Conservation (phyloP, 2,329 filamentous ascomycete genomes). For the Cladorrhinum sp. region DNA sequence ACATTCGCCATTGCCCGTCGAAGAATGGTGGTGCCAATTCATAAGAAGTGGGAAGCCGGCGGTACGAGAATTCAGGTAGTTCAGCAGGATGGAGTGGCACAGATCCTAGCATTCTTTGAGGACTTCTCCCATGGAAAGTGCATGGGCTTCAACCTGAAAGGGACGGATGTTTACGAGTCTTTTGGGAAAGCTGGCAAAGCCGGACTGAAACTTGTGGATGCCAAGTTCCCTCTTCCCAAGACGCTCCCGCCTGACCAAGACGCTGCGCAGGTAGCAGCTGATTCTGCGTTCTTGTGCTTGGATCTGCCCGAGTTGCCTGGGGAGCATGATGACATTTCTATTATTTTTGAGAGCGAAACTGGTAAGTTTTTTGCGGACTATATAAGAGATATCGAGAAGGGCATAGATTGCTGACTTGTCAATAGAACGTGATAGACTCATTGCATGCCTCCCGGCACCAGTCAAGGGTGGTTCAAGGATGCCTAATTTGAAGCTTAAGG, state of each 20-base stretch:
- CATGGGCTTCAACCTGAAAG: conserved; percentile 84
- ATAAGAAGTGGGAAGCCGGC: conserved; percentile 91
- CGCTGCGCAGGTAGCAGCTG: conserved; percentile 48
- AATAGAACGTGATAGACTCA: conserved; percentile 54
- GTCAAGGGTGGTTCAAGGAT: conserved; percentile 46
- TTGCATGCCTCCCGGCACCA: conserved; percentile 52
- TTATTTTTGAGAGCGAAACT: conserved; percentile 76
- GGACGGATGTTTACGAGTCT: conserved; percentile 77
- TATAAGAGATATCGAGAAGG: background rate
- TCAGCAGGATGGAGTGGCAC: conserved; percentile 68
- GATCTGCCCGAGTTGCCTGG: conserved; percentile 86
- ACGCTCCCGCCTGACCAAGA: conserved; percentile 36
- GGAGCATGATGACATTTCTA: conserved; percentile 87
- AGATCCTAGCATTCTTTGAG: conserved; percentile 83
- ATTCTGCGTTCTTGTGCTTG: conserved; percentile 75
- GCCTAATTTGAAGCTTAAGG: background rate
- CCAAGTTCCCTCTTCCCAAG: conserved; percentile 81
- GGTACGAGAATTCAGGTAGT: conserved; percentile 78
- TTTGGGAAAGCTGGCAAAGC: conserved; percentile 63
- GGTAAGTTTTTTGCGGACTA: conserved; percentile 52
- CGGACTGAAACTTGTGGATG: conserved; percentile 77
- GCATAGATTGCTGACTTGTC: conserved; percentile 8
- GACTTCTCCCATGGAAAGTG: conserved; percentile 83
- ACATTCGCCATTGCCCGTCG: conserved; percentile 79
- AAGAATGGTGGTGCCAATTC: conserved; percentile 86